These are phyloP conservation scores for Cucurbita ficifolia DNA, from an alignment of 306 rosid genomes.

Conservation along the genomic window DNA sequence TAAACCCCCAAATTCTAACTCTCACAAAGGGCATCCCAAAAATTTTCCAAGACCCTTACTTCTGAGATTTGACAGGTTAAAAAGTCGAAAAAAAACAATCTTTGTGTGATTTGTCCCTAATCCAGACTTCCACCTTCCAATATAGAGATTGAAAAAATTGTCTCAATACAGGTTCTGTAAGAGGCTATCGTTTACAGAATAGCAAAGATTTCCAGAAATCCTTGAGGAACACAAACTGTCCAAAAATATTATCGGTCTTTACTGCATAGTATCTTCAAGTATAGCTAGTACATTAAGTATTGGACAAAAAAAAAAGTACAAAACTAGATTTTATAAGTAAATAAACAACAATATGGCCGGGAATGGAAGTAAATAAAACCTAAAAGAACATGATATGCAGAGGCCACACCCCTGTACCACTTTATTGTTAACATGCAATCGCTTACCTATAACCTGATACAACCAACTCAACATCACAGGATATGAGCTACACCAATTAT, in stretches of 20 bases:
- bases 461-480: background rate
- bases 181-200: background rate
- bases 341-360: too few species aligned
- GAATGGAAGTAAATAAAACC: too few species aligned
- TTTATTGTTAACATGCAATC: background rate
- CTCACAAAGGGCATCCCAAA: background rate
- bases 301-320: background rate
- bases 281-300: background rate
- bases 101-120: background rate
- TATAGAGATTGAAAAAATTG: background rate
- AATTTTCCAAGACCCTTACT: background rate
- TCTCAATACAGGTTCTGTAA: background rate
- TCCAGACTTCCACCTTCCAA: background rate
- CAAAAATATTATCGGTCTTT: background rate
- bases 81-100: background rate
- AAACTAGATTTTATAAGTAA: background rate
- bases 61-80: background rate
- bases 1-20: background rate
- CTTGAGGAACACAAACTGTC: background rate
- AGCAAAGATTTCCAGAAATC: background rate
- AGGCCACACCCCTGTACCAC: background rate
- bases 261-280: background rate
- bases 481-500: background rate
- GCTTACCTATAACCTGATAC: background rate
- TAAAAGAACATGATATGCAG: background rate